Base-by-base conservation (phyloP, 768 basidiomycete species). In the Lactarius indigo region DNA sequence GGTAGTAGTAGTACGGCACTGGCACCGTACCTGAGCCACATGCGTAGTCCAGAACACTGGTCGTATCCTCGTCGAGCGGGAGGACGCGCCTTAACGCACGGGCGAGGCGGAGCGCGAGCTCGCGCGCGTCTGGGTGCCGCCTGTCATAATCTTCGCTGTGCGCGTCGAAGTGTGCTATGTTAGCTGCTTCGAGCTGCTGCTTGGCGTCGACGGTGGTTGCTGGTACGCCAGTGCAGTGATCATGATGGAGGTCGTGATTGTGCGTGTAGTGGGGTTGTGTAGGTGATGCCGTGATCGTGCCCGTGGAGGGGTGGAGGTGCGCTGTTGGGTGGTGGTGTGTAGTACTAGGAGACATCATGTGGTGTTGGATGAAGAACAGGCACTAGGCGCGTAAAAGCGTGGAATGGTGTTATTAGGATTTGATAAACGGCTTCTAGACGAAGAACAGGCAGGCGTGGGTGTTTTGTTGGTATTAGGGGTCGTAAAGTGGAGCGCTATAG, bases 11-110 rank as follows among this genome's bases (percentile, higher is more conserved):
- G 35, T 10, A 37, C 35, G 35, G 13, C 26, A 52, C 23, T 17
- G 12, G 26, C 23, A 35, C 20, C 15, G 23, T 42, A 66, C 65
- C 65, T 35, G 65, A 63, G 50, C 68, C 68, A n/a, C 68, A 68
- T 9, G 68, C 68, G 18, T 60, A 68, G 39, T 68, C 68, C 5
- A 68, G 56, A 6, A 68, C 59, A 0, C 55, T 26, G 1, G 64
- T 68, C 4, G 47, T 2, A 2, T 61, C 60, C 9, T 66, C 64
- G 44, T 60, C 44, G 30, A 68, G 59, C 10, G 54, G 59, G 39
- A 60, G 30, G 1, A n/a, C 23, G n/a, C 58, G 55, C 1, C 35
- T 23, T 26, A 68, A 23, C 0, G 68, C 64, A 12, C 9, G 41
- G 3, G 18, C 12, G 6, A 68, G 31, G 8, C 59, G 42, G 13